Base-by-base conservation (phyloP, 345 rosid genomes). In the Citrus hindsii region DNA sequence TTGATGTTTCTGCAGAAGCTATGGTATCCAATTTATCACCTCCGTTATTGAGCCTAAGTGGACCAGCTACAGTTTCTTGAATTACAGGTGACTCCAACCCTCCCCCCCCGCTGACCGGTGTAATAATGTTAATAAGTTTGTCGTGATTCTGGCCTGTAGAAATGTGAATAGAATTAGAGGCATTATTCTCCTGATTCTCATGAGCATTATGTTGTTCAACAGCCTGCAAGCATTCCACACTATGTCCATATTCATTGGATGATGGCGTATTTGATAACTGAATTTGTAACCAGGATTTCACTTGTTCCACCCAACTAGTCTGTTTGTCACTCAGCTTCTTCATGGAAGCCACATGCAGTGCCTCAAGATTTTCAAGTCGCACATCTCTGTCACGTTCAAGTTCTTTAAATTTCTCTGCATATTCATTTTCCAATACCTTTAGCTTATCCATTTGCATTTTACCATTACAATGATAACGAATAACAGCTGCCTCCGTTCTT, bases 401-500 rank as follows among this genome's bases (percentile, higher is more conserved):
- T 67, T 88, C 81, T 63, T 84, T 90, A 81, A 88, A 70, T 77
- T 82, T 81, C 74, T 67, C 81, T 8, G 83, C 81, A 80, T 79
- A 88, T 62, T 84, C 85, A 78, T 40, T 72, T 70, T 94, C 95
- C 75, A 90, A 74, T 67, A 71, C 82, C 83, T 79, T 86, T 38
- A 90, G 88, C 84, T 71, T 86, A 63, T 86, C 91, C 38, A 59
- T 55, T 82, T 79, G 81, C 77, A 78, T 74, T n/a, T 71, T 77
- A 71, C 80, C 77, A 77, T 61, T 86, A 75, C 77, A 76, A 77
- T 64, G 86, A 56, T 81, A 79, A 80, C 87, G 84, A 33, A 92
- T 85, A 76, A 94, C 78, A 69, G 90, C 89, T 66, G 78, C 84
- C 77, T 92, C 92, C 53, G 84, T n/a, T 67, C n/a, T 80, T 62